phyloP scores from a whole-genome alignment of 2,329 filamentous ascomycete species.

The Aspergillus melleus region DNA sequence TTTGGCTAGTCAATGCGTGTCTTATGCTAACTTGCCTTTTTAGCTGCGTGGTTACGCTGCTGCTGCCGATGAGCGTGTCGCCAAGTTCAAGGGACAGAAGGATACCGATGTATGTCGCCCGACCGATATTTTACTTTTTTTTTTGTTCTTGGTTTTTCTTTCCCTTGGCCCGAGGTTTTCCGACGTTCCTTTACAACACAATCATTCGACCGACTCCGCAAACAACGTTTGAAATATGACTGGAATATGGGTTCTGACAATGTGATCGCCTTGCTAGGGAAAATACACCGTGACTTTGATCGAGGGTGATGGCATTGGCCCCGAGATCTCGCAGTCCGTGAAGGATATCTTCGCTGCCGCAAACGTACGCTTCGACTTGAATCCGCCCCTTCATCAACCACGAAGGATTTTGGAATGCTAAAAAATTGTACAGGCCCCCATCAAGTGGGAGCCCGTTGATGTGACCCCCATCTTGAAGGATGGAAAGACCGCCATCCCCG shows the following conservation, averaged over 20 bases:
- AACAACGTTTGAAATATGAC: not conserved
- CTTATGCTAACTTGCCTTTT: constrained; percentile 21
- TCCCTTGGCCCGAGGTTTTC: constrained; percentile 27
- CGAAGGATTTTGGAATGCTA: constrained; percentile 24
- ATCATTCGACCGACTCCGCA: not conserved
- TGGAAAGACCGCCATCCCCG: constrained; percentile 92
- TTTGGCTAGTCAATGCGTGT: constrained; percentile 7
- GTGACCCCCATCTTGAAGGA: constrained; percentile 92
- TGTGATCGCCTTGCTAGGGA: constrained; percentile 58
- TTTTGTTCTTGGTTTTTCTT: constrained; percentile 26
- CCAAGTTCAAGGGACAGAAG: constrained; percentile 91
- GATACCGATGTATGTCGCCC: constrained; percentile 72
- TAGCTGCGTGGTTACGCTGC: constrained; percentile 63
- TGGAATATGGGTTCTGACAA: constrained; percentile 10
- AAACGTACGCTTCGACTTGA: constrained; percentile 59
- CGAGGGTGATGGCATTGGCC: constrained; percentile 98
- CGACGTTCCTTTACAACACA: constrained; percentile 6
- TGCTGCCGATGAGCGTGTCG: constrained; percentile 67
- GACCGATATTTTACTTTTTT: constrained; percentile 20
- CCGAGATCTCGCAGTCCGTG: constrained; percentile 95
- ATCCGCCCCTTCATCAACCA: constrained; percentile 1
- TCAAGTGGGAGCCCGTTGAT: constrained; percentile 96
- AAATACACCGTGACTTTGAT: constrained; percentile 96
- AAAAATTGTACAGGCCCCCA: constrained; percentile 65
- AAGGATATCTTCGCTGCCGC: constrained; percentile 98